Percentiles rank a stretch among this genome's conserved stretches.
Conservation (phyloP, 208 protist genomes). For the Leishmania guyanensis region DNA sequence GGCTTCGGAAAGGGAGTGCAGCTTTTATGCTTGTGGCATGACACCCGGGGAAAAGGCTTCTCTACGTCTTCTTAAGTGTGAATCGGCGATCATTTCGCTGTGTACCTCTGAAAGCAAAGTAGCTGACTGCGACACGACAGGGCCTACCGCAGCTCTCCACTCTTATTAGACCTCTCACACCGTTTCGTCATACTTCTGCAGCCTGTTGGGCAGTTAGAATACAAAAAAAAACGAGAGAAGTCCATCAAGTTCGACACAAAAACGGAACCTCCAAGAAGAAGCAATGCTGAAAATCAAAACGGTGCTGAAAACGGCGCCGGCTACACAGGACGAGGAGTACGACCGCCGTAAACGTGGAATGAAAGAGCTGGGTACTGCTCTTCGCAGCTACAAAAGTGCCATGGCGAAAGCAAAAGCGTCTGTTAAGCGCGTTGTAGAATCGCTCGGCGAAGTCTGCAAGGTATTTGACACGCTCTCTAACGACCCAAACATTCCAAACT, state of each 20-base stretch:
- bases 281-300: slow-evolving; percentile 45
- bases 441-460: slow-evolving; percentile 35
- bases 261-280: neutral
- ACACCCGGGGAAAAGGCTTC: neutral
- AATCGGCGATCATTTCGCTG: neutral
- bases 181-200: neutral
- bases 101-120: neutral
- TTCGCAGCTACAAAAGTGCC: slow-evolving; percentile 42
- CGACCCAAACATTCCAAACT: slow-evolving; percentile 21
- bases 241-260: slow-evolving; percentile 2
- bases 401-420: slow-evolving; percentile 46
- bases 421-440: slow-evolving; percentile 34
- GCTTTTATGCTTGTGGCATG: neutral
- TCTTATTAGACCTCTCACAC: too few species aligned
- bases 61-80: neutral
- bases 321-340: slow-evolving; percentile 56
- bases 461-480: slow-evolving; percentile 41
- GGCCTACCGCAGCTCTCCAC: neutral
- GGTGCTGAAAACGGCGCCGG: slow-evolving; percentile 39
- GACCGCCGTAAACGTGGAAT: slow-evolving; percentile 29
- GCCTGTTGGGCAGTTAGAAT: neutral
- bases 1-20: neutral
- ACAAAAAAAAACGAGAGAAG: slow-evolving; percentile 1
- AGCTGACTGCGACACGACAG: neutral
- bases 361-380: slow-evolving; percentile 36